Evolutionary conservation across 2,329 filamentous ascomycete species (phyloP), one percentile per base, ranked within the genome.

Genomic region (Blastomyces emzantsi): DNA sequence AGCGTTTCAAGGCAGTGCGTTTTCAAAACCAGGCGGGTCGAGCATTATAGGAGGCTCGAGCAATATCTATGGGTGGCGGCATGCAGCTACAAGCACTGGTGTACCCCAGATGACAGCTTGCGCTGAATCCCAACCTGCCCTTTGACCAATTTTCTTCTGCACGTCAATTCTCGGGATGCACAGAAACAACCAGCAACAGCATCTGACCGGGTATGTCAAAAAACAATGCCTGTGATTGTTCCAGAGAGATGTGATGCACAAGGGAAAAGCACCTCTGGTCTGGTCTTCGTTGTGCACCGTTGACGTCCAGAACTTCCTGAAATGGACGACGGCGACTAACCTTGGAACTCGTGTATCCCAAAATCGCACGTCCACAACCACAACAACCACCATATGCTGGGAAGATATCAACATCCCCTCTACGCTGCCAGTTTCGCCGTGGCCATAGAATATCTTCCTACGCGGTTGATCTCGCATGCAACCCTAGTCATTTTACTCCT

Each of bases 281-380:
- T 41, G 41, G 57, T 22, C 57, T 60, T n/a, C n/a, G 25, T 49
- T 47, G 57, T 60, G 41, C 25, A 28, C 49, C 22, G 9, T 28
- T 11, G 49, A 60, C 57, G 57, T 60, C 57, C 57, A 33, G 11
- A 60, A 49, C 39, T 60, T 30, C 57, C 57, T 22, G 30, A 60
- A 30, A 39, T 13, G 57, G 57, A 60, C 39, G 57, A 45, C 15
- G 57, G 41, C 43, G 15, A 30, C 43, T 22, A n/a, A 15, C n/a
- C n/a, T n/a, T n/a, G n/a, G n/a, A n/a, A n/a, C 39, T 49, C 43
- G 57, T 49, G 57, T 60, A 60, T 60, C 57, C 41, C 41, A 47
- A 47, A 33, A 45, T 60, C 57, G 41, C 57, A 8, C 25, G 52
- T 55, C 52, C 30, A 33, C 30, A 56, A 56, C 33, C 33, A 41